phyloP scores from a whole-genome alignment of 1,284 basidiomycete species.

The Fomitopsis betulina region DNA sequence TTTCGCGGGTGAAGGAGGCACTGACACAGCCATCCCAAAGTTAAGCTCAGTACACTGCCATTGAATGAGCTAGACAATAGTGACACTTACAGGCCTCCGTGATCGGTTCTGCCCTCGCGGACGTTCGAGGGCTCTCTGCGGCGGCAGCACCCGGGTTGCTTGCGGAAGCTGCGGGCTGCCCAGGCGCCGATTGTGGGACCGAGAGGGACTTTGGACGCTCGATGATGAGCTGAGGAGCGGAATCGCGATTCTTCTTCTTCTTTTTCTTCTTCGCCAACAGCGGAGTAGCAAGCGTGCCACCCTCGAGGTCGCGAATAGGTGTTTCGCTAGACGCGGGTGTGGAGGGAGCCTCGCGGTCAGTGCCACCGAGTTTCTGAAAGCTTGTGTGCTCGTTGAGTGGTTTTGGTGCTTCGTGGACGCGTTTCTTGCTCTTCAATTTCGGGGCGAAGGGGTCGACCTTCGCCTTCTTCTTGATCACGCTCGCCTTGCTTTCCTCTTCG shows the following conservation, averaged over 20 bases:
- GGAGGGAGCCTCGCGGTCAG: neutral
- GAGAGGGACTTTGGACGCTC: neutral
- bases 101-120: neutral
- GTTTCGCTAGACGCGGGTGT: neutral
- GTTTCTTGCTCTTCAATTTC: conserved; percentile 30
- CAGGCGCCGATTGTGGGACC: neutral
- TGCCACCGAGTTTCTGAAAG: neutral
- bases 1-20: neutral
- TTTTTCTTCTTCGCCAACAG: conserved; percentile 3
- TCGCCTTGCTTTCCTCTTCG: conserved; percentile 53
- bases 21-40: neutral
- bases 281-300: neutral
- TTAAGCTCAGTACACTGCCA: neutral
- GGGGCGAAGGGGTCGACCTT: conserved; percentile 51
- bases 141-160: neutral
- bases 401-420: neutral
- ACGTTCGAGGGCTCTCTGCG: neutral
- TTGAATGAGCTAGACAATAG: neutral
- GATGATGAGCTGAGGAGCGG: neutral
- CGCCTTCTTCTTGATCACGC: conserved; percentile 52
- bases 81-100: neutral
- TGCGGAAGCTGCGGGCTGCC: neutral
- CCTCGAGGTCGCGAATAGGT: neutral
- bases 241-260: conserved; percentile 2
- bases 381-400: neutral